Base-by-base conservation (phyloP, 768 basidiomycete species). In the Kwoniella dejecticola region DNA sequence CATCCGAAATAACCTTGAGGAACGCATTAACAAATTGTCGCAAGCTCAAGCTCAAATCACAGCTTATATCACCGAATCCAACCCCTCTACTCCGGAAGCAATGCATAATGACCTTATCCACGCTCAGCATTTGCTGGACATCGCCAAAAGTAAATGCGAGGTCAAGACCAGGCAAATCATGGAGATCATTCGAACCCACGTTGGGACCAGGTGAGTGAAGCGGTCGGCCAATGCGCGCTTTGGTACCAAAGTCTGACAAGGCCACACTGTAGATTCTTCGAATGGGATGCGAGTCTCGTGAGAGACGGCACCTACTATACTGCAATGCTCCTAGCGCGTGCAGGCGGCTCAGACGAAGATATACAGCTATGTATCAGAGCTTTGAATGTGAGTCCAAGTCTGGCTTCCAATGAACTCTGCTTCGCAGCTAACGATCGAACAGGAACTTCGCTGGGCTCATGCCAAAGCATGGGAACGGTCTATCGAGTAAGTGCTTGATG, bases 231-330 rank as follows among this genome's bases (percentile, higher is more conserved):
- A 29, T 15, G 7, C 33, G 7, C 33, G 7, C 15, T 7, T 7
- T 36, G 33, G 33, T 15, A 7, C 15, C 15, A 7, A 7, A 36
- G 15, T 7, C 33, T 36, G 33, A 36, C 15, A 7, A 15, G 7
- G 33, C 33, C 7, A 7, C 7, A 36, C 15, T 44, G 29, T 21
- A 82, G 82, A 12, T 84, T 95, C 67, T 91, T 96, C 73, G 83
- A 83, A 68, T 94, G 88, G 83, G 93, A 97, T 74, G 85, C 91
- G 1, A 88, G 88, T 19, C 83, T 94, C 3, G 86, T 93, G 54
- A 85, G 89, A 67, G 92, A 95, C 69, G 93, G 93, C 2, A 90
- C 88, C 70, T 95, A 88, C 82, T 94, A 88, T 69, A 89, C 90
- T 3, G 91, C 86, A 1, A 85, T 88, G 63, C 80, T 92, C 38